A percentile compares a stretch with the other conserved stretches of the same genome.
phyloP scores from a whole-genome alignment of 768 basidiomycete genomes.

The Sarcodon aspratus region DNA sequence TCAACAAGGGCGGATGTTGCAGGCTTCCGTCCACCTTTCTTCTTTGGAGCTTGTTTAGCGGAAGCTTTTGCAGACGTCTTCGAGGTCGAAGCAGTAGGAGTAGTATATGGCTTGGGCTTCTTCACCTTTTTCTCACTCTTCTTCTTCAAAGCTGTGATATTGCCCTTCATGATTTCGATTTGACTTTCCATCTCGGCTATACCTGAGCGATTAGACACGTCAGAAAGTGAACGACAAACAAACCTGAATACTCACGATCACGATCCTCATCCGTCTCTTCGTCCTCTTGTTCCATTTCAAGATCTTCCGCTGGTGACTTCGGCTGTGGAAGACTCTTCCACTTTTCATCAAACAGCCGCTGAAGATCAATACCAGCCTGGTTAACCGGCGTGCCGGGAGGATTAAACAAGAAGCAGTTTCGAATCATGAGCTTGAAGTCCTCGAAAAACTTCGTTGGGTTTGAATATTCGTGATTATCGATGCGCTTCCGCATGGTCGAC shows the following conservation, averaged over 20 bases:
- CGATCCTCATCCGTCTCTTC: constrained; percentile 60
- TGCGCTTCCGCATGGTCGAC: constrained; percentile 75
- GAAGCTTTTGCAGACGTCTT: constrained; percentile 46
- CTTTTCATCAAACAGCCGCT: constrained; percentile 85
- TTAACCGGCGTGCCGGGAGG: constrained; percentile 82
- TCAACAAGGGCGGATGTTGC: constrained; percentile 32
- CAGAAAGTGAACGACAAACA: constrained; percentile 6
- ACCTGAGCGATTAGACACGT: constrained; percentile 30
- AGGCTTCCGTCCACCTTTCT: constrained; percentile 52
- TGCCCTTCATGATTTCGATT: constrained; percentile 67
- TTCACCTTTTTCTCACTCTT: constrained; percentile 46
- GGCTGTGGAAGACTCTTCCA: constrained; percentile 71
- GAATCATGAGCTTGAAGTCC: constrained; percentile 92
- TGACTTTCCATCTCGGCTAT: constrained; percentile 71
- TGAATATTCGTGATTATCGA: constrained; percentile 67
- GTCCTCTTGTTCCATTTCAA: constrained; percentile 55
- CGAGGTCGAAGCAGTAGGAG: constrained; percentile 45
- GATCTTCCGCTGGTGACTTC: constrained; percentile 33
- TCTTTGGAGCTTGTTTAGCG: constrained; percentile 27
- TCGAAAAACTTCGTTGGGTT: constrained; percentile 75
- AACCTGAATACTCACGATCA: constrained; percentile 37
- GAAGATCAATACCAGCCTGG: constrained; percentile 75
- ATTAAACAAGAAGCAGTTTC: constrained; percentile 90
- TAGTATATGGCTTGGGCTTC: constrained; percentile 57
- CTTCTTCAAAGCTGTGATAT: constrained; percentile 51